phyloP scores from a whole-genome alignment of 495 filamentous ascomycete genomes.

The Jackrogersella multiformis region DNA sequence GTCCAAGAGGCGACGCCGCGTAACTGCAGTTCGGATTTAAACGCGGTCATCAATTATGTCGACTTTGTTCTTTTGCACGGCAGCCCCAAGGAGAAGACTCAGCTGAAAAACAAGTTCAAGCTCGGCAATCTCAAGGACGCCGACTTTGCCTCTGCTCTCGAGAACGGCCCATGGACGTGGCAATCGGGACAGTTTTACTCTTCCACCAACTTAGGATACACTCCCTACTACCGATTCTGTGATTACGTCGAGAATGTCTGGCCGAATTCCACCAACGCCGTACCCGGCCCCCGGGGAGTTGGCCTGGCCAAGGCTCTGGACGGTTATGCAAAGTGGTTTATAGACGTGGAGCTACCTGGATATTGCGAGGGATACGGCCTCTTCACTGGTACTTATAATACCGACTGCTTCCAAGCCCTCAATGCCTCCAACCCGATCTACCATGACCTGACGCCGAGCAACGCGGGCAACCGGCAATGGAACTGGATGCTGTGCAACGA shows the following conservation, averaged over 20 bases:
- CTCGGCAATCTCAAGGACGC: conserved; percentile 62
- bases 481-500: conserved; percentile 74
- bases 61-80: conserved; percentile 59
- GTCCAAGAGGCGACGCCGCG: conserved; percentile 67
- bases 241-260: conserved; percentile 53
- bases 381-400: conserved; percentile 54
- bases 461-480: conserved; percentile 68
- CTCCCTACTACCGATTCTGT: conserved; percentile 63
- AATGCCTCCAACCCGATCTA: conserved; percentile 66
- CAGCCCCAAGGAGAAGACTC: conserved; percentile 53
- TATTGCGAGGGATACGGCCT: conserved; percentile 58
- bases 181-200: conserved; percentile 62
- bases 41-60: conserved; percentile 64
- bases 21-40: conserved; percentile 71
- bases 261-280: conserved; percentile 37
- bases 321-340: conserved; percentile 64
- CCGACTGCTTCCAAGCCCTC: conserved; percentile 66
- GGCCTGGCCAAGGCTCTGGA: conserved; percentile 58
- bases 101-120: conserved; percentile 67
- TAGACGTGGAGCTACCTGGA: conserved; percentile 56
- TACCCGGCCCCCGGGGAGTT: conserved; percentile 55
- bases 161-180: conserved; percentile 65
- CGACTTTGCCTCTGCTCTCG: conserved; percentile 66
- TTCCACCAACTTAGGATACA: conserved; percentile 49
- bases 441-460: conserved; percentile 62